Base-by-base conservation (phyloP, 2,329 filamentous ascomycete species). In the Penicillium sclerotiorum region DNA sequence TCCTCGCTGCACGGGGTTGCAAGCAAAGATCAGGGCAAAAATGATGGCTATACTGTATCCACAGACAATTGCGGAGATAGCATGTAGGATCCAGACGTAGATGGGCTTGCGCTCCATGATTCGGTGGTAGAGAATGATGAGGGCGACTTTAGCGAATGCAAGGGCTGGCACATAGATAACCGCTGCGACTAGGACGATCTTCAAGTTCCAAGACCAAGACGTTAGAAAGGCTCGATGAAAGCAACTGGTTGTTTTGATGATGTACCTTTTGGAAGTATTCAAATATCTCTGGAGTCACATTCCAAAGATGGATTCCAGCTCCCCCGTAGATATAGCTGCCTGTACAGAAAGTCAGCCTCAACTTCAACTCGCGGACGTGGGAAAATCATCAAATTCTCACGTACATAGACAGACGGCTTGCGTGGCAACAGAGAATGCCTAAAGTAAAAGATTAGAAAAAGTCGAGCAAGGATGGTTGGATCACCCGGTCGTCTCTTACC, bases 51-150 rank as follows among this genome's bases (percentile, higher is more conserved):
- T n/a, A 22, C 25, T 42, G 17, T 42, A 42, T 8, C 39, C 39
- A 20, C 15, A 20, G 13, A 42, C 21, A 11, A 42, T 28, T 13
- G 18, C 15, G 4, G 25, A 17, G 39, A 42, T 17, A 20, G 32
- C 2, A 28, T 42, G 18, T 25, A 42, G 39, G 1, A 43, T 28
- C 48, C 50, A 57, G 2, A 38, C 44, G 21, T 56, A 63, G 5
- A 46, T 2, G 0, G 25, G 8, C 7, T 56, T 47, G 30, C 41
- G 50, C 36, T 48, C 41, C 27, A 61, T 37, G 7, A 63, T 55
- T 7, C 58, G 59, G 45, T 59, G 50, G 45, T 62, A 64, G 35
- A 64, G 58, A 30, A 64, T 59, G 8, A 64, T 53, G 2, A 64
- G 55, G 35, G 46, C 54, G 30, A 56, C 35, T 45, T 61, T 61